Evolutionary conservation across 2,329 filamentous ascomycete genomes (phyloP), one percentile per base, ranked within the genome.

Genomic region (Xylogone sp.): DNA sequence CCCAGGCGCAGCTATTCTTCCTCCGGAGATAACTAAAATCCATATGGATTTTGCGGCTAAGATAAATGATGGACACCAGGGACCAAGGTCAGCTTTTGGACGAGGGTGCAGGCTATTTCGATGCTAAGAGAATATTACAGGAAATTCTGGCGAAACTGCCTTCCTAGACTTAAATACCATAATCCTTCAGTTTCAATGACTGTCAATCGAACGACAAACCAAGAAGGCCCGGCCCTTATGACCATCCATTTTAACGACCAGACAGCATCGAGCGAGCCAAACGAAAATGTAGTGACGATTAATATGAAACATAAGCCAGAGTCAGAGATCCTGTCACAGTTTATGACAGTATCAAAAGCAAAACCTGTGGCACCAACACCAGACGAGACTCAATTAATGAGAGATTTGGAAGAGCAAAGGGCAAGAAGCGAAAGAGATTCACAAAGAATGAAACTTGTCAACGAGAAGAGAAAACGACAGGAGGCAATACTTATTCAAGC

Each of bases 81-180:
- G 89, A 45, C 78, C 88, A 52, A 83, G 82, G 88, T 92, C 76
- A 56, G 74, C 31, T 24, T 27, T 13, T 42, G 8, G 46, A 27
- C 45, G 24, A 24, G 21, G n/a, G 13, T 24, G 13, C 42, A 47
- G 24, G 29, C 20, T 21, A 13, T 9, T 9, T 29, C 9, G 19
- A 48, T 43, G 42, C 42, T 43, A 9, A 43, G 24, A 27, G 10
- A 13, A 65, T 57, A 68, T 56, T 62, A 62, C 58, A 96, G 92
- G 65, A 90, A 90, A 74, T 97, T 99, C 79, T 96, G 90, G 89
- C 83, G 81, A 57, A 76, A 85, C 54, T 87, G 84, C 67, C 84
- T 97, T 45, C 89, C 90, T 20, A 83, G 90, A 52, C 77, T 99
- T 59, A 97, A 99, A 78, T 99, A 86, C 75, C 87, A 96, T 78